These are phyloP conservation scores for Neoarthrinium moseri DNA, from an alignment of 2,329 filamentous ascomycete genomes.

Conservation along the genomic window DNA sequence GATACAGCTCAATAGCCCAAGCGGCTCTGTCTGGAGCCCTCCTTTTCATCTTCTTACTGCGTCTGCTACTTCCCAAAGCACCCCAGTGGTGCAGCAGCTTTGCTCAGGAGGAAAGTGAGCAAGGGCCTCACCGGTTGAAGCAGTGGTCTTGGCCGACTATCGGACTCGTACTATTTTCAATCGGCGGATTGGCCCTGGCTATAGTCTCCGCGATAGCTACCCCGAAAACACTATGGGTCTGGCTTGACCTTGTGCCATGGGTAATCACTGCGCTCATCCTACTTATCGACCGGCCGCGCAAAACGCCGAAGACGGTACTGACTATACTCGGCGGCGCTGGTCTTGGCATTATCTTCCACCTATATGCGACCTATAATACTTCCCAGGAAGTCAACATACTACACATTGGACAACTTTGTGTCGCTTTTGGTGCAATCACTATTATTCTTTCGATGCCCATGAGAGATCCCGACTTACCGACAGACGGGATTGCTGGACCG, in stretches of 20 bases:
- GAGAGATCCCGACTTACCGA: conserved; percentile 55
- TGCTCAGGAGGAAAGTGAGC: conserved; percentile 34
- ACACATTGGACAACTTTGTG: conserved; percentile 31
- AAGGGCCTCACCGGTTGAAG: conserved; percentile 15
- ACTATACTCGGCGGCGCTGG: conserved; percentile 35
- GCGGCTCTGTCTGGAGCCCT: conserved; percentile 28
- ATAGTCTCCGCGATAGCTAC: conserved; percentile 27
- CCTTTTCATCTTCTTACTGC: conserved; percentile 25
- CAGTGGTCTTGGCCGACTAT: conserved; percentile 39
- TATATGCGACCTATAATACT: conserved; percentile 25
- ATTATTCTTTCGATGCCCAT: conserved; percentile 69
- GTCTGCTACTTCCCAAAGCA: conserved; percentile 24
- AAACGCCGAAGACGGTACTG: conserved; percentile 39
- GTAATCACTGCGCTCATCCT: conserved; percentile 34
- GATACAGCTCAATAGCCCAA: conserved; percentile 23
- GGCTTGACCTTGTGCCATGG: conserved; percentile 41
- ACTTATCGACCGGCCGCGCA: conserved; percentile 35
- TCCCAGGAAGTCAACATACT: conserved; percentile 29
- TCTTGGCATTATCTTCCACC: conserved; percentile 25
- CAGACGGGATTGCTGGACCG: conserved; percentile 57
- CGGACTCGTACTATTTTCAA: conserved; percentile 29
- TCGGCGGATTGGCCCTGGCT: conserved; percentile 33
- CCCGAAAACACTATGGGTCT: conserved; percentile 21
- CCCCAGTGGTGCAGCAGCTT: conserved; percentile 43
- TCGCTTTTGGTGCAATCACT: conserved; percentile 45